These are phyloP conservation scores for Testicularia cyperi DNA, from an alignment of 1,284 basidiomycete genomes.

Conservation along the genomic window DNA sequence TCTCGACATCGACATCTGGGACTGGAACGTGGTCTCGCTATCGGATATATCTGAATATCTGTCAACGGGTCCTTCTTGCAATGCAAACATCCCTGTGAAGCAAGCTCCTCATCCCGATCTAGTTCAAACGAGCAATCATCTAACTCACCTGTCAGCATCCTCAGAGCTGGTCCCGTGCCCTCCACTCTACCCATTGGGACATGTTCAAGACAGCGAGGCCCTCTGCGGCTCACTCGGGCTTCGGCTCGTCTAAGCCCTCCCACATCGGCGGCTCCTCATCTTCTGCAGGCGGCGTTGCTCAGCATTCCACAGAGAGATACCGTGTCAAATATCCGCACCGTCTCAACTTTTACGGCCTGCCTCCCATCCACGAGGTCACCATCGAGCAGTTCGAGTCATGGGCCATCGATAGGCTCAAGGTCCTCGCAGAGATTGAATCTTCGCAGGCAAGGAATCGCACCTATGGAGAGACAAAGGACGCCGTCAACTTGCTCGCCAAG, in stretches of 20 bases:
- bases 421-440: slow-evolving; percentile 93
- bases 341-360: slow-evolving; percentile 70
- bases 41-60: too few species aligned
- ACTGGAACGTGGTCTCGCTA: too few species aligned
- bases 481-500: slow-evolving; percentile 68
- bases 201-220: slow-evolving; percentile 38
- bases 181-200: not conserved
- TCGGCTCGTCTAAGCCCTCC: too few species aligned
- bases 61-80: too few species aligned
- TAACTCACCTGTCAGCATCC: not conserved
- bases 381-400: slow-evolving; percentile 93
- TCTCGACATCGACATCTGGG: too few species aligned
- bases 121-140: too few species aligned
- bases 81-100: too few species aligned
- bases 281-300: slow-evolving; percentile 23
- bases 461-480: slow-evolving; percentile 72
- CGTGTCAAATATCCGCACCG: slow-evolving; percentile 46
- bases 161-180: not conserved
- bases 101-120: too few species aligned
- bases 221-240: slow-evolving; percentile 19
- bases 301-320: slow-evolving; percentile 24
- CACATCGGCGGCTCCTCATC: slow-evolving; percentile 17
- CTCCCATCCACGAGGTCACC: slow-evolving; percentile 85
- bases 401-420: slow-evolving; percentile 80
- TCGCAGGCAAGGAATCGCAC: slow-evolving; percentile 79